phyloP scores from a whole-genome alignment of 768 basidiomycete genomes.

The Tulasnella sp. region DNA sequence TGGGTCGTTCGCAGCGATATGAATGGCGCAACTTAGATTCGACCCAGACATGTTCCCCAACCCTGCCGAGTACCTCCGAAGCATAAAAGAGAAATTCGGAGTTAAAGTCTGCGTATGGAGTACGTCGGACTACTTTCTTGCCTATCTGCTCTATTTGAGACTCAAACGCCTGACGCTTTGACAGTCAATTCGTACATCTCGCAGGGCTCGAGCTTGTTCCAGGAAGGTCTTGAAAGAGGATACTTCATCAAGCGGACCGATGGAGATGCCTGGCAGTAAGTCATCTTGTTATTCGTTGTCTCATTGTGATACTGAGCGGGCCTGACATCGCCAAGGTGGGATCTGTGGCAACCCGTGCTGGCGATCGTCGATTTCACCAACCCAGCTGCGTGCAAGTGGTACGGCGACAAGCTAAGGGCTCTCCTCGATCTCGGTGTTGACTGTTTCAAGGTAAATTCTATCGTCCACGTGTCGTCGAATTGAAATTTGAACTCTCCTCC shows the following conservation, averaged over 20 bases:
- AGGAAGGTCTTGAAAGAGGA: constrained; percentile 55
- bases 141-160: constrained; percentile 25
- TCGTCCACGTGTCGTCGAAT: no score
- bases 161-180: constrained; percentile 42
- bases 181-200: constrained; percentile 33
- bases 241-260: constrained; percentile 64
- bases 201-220: constrained; percentile 55
- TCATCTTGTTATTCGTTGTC: neutral
- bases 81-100: no score
- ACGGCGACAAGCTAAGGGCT: constrained; percentile 37
- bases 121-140: no score
- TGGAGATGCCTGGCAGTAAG: constrained; percentile 40
- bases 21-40: neutral
- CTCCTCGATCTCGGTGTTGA: constrained; percentile 51
- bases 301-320: neutral
- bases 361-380: constrained; percentile 53
- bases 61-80: no score
- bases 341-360: constrained; percentile 53
- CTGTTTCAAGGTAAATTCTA: constrained; percentile 35
- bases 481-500: no score
- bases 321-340: constrained; percentile 35
- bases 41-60: no score
- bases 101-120: no score
- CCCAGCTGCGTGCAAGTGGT: constrained; percentile 51
- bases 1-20: neutral